A percentile compares a stretch with the other conserved stretches of the same genome.
phyloP scores from a whole-genome alignment of 1,284 basidiomycete genomes.

The Melampsora americana region DNA sequence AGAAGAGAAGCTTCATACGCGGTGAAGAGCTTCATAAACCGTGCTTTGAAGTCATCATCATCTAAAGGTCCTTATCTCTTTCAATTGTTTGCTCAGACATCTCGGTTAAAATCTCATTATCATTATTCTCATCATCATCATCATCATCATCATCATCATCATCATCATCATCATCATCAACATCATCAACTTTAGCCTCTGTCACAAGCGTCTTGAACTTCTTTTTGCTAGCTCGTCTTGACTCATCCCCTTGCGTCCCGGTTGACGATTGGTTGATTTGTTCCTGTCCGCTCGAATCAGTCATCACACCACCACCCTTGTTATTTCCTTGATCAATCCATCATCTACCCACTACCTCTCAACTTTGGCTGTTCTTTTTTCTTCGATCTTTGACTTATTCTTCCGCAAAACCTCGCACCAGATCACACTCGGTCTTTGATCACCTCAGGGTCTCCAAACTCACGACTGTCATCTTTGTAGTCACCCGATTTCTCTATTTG shows the following conservation, averaged over 20 bases:
- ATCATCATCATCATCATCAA: too few relatives aligned
- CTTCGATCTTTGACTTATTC: background rate
- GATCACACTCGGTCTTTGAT: too few relatives aligned
- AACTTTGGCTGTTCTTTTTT: background rate
- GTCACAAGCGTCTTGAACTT: constrained; percentile 15
- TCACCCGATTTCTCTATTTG: background rate
- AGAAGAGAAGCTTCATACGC: too few relatives aligned
- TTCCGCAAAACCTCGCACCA: too few relatives aligned
- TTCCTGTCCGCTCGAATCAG: constrained; percentile 2
- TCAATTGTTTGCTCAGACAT: too few relatives aligned
- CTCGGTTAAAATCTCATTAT: too few relatives aligned
- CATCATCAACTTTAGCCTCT: background rate
- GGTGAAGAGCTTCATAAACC: too few relatives aligned
- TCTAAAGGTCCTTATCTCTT: too few relatives aligned
- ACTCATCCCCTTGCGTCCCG: background rate
- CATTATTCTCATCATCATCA: too few relatives aligned
- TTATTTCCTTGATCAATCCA: background rate
- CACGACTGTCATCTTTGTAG: background rate
- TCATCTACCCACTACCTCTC: background rate
- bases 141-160: too few relatives aligned
- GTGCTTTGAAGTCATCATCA: too few relatives aligned
- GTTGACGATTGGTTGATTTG: background rate
- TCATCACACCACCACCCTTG: background rate
- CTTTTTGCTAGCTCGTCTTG: background rate
- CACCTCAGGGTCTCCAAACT: background rate